A percentile compares a stretch with the other conserved stretches of the same genome.
These are phyloP conservation scores for Hypoxylon sp. DNA, from an alignment of 2,329 filamentous ascomycete species.

Conservation along the genomic window DNA sequence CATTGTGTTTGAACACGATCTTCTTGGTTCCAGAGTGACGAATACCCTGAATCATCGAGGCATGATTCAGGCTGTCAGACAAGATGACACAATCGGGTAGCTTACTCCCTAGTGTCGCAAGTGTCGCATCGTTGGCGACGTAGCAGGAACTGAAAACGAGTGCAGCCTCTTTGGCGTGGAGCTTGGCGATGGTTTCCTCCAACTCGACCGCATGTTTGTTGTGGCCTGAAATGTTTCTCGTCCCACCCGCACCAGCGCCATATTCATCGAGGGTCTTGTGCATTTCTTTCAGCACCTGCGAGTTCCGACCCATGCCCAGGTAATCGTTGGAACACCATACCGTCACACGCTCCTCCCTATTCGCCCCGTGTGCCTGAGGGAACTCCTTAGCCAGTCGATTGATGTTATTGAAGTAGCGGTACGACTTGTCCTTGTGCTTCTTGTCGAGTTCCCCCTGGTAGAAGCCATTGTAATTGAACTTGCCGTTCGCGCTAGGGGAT, in stretches of 20 bases:
- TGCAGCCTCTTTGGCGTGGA: slow-evolving; percentile 92
- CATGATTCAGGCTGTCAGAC: slow-evolving; percentile 97
- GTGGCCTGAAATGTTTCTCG: slow-evolving; percentile 97
- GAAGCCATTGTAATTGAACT: slow-evolving; percentile 92
- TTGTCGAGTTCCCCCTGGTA: slow-evolving; percentile 92
- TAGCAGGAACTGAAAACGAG: slow-evolving; percentile 98
- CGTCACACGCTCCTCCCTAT: slow-evolving; percentile 85
- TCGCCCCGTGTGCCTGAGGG: slow-evolving; percentile 90
- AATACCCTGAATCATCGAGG: slow-evolving; percentile 99
- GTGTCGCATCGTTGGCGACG: slow-evolving; percentile 95
- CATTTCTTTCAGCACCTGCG: slow-evolving; percentile 88
- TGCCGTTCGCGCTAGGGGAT: slow-evolving; percentile 55
- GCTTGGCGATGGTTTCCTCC: slow-evolving; percentile 83
- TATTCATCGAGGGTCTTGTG: slow-evolving; percentile 95
- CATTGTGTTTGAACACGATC: slow-evolving; percentile 99
- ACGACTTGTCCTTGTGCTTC: slow-evolving; percentile 99
- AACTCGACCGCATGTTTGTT: slow-evolving; percentile 92
- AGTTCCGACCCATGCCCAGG: slow-evolving; percentile 95
- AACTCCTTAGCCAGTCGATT: slow-evolving; percentile 97
- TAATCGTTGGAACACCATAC: slow-evolving; percentile 99
- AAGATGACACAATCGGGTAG: slow-evolving; percentile 96
- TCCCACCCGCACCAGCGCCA: slow-evolving; percentile 93
- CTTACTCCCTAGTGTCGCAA: slow-evolving; percentile 96
- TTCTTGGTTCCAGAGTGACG: slow-evolving; percentile 97
- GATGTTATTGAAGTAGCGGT: slow-evolving; percentile 99